A percentile compares a stretch with the other conserved stretches of the same genome.
These are phyloP conservation scores for Amanita muscaria DNA, from an alignment of 768 basidiomycete genomes.

Conservation along the genomic window DNA sequence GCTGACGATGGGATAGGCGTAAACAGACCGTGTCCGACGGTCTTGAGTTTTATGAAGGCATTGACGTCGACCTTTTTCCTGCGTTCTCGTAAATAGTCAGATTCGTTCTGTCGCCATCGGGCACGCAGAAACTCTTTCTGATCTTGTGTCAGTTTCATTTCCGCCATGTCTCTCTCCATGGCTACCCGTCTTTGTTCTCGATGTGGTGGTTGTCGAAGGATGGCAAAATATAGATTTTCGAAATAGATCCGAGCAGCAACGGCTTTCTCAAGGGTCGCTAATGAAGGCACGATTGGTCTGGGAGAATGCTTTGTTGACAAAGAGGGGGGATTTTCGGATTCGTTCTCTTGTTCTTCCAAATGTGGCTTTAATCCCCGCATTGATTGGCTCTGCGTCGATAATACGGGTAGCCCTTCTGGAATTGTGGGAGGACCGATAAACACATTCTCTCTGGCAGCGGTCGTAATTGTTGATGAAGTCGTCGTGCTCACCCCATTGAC, in stretches of 20 bases:
- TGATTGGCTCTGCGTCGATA: conserved; percentile 54
- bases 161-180: conserved; percentile 81
- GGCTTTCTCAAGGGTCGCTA: conserved; percentile 89
- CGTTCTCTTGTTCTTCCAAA: conserved; percentile 55
- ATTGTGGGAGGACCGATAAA: conserved; percentile 30
- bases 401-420: conserved; percentile 44
- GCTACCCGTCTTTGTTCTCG: conserved; percentile 78
- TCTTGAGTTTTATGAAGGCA: conserved; percentile 84
- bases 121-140: conserved; percentile 67
- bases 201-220: conserved; percentile 77
- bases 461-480: conserved; percentile 65
- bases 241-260: conserved; percentile 91
- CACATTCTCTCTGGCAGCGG: conserved; percentile 66
- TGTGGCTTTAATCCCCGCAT: conserved; percentile 53
- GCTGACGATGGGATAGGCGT: conserved; percentile 12
- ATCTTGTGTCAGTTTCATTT: conserved; percentile 57
- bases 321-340: conserved; percentile 30
- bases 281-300: conserved; percentile 44
- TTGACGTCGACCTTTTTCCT: conserved; percentile 76
- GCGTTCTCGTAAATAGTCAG: conserved; percentile 78
- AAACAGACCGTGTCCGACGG: conserved; percentile 80
- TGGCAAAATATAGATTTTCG: conserved; percentile 80
- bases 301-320: conserved; percentile 37
- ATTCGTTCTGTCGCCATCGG: conserved; percentile 84
- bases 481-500: conserved; percentile 69